Evolutionary conservation across 1,284 basidiomycete genomes (phyloP).

Genomic region (Ustilago crameri): DNA sequence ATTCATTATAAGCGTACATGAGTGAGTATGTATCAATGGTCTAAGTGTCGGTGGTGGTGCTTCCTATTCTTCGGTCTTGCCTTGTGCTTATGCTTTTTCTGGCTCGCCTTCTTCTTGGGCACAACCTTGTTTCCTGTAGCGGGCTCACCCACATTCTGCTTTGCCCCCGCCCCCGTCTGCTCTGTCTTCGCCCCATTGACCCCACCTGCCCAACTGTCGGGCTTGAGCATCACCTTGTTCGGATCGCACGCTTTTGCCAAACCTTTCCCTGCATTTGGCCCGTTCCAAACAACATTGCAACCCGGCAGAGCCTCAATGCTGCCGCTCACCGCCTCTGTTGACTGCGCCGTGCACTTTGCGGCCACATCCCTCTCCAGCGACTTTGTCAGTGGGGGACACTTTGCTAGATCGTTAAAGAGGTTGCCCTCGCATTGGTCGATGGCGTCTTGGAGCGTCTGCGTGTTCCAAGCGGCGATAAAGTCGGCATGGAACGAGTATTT

Average conservation of each 20-base stretch:
- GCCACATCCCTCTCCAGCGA: conserved; percentile 25
- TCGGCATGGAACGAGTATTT: conserved; percentile 72
- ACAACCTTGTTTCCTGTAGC: neutral
- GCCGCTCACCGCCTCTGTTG: conserved; percentile 14
- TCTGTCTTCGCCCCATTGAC: no score
- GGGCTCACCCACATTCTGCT: no score
- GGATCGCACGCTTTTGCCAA: conserved; percentile 32
- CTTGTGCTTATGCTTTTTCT: conserved; percentile 2
- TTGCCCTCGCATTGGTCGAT: conserved; percentile 72
- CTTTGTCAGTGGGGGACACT: conserved; percentile 66
- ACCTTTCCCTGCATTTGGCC: conserved; percentile 41
- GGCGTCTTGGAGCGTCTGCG: conserved; percentile 70
- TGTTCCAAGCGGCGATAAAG: conserved; percentile 70
- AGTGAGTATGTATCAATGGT: no score
- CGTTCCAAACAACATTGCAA: conserved; percentile 52
- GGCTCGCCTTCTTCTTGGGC: neutral
- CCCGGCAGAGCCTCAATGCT: conserved; percentile 35
- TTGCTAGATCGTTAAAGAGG: conserved; percentile 69
- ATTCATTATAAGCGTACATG: no score
- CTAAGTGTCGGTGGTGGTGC: no score
- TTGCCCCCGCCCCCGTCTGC: no score
- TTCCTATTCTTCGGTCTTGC: neutral
- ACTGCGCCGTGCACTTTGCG: conserved; percentile 8
- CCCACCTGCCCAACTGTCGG: conserved; percentile 17
- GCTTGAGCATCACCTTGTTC: conserved; percentile 33